Conservation (phyloP, 345 rosid genomes). For the Aegle marmelos region DNA sequence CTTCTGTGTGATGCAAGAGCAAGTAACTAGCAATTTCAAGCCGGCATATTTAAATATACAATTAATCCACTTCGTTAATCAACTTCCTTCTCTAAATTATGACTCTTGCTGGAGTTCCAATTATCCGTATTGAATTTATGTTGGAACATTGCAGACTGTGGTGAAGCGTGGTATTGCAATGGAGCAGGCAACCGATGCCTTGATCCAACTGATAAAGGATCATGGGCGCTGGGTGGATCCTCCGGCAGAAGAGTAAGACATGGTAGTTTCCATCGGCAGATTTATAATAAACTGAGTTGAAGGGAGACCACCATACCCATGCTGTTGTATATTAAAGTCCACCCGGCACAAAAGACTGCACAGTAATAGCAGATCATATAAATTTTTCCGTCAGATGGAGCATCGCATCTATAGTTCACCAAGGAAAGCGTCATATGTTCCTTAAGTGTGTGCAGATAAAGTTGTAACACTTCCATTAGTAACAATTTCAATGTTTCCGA, state of each 20-base stretch:
- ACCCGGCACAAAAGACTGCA: neutral
- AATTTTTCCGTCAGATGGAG: neutral
- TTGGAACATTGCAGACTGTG: constrained; percentile 61
- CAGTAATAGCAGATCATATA: neutral
- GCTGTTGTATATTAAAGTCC: neutral
- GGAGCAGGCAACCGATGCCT: constrained; percentile 80
- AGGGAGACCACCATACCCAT: neutral
- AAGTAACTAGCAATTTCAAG: neutral
- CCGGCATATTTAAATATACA: neutral
- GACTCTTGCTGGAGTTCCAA: neutral
- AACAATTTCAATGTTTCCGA: neutral
- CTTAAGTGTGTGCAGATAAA: neutral
- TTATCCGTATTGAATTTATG: neutral
- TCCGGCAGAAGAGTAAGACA: constrained; percentile 52
- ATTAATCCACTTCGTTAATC: neutral
- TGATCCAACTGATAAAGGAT: constrained; percentile 89
- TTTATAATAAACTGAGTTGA: neutral
- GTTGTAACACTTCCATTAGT: neutral
- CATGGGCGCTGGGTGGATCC: constrained; percentile 94
- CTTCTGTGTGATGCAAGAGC: neutral
- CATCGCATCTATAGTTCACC: neutral
- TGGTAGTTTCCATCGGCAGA: neutral
- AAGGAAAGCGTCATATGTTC: neutral
- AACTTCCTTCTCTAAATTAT: neutral
- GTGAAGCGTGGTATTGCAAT: constrained; percentile 92